Percentiles rank a stretch among this genome's conserved stretches.
Conservation (phyloP, 257 asterid species). For the Datura wrightii region DNA sequence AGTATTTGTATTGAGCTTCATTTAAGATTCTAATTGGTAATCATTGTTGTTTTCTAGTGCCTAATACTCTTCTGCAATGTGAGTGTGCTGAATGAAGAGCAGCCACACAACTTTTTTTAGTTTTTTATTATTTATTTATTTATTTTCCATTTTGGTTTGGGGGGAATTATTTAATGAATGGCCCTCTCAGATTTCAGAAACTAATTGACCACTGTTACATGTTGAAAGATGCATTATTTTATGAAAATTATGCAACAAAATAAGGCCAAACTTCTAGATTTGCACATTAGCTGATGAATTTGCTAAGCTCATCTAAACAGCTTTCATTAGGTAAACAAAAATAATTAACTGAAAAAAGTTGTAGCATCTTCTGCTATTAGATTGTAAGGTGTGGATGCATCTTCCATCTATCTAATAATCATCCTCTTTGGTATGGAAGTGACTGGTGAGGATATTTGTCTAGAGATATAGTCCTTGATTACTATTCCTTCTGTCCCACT, state of each 20-base stretch:
- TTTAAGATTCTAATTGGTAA: constrained; percentile 3
- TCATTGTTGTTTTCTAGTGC: constrained; percentile 26
- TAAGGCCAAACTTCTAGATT: neutral
- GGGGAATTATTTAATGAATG: neutral
- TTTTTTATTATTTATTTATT: neutral
- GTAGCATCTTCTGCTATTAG: neutral
- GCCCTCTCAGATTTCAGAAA: neutral
- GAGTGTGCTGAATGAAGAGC: constrained; percentile 26
- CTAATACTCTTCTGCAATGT: constrained; percentile 1
- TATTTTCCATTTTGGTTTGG: too few species aligned
- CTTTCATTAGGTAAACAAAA: neutral
- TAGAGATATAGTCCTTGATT: neutral
- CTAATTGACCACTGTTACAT: neutral
- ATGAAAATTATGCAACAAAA: neutral
- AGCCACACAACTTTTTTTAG: neutral
- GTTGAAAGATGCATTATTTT: neutral
- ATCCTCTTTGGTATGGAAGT: neutral
- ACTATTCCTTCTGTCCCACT: neutral
- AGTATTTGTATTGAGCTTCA: constrained; percentile 19
- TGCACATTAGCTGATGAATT: constrained; percentile 2
- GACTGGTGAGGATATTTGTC: neutral
- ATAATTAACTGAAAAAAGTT: neutral
- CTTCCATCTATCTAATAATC: neutral
- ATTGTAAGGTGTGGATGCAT: neutral
- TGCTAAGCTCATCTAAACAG: neutral